phyloP scores from a whole-genome alignment of 257 asterid genomes.

The Lycium ferocissimum region DNA sequence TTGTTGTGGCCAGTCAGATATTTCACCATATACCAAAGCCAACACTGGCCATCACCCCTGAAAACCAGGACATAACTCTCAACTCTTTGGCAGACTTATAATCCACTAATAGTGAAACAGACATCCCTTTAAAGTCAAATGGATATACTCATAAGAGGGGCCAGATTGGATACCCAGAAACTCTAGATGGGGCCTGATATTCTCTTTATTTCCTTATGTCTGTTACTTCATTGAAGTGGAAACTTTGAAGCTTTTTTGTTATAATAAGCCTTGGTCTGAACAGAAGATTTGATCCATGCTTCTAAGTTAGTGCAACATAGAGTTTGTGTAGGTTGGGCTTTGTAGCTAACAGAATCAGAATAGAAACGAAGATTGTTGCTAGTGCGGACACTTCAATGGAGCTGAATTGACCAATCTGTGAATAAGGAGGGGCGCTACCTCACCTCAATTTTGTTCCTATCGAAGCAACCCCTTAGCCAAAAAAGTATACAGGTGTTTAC shows the following conservation, averaged over 20 bases:
- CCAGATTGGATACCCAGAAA: background rate
- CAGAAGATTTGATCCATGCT: background rate
- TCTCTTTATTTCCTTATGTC: background rate
- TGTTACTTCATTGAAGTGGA: background rate
- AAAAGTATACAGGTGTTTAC: background rate
- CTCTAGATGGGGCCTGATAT: background rate
- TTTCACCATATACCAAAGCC: background rate
- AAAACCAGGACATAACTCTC: background rate
- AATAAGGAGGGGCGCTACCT: background rate
- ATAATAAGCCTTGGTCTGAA: background rate
- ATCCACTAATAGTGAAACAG: background rate
- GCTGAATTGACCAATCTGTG: background rate
- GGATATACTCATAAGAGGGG: background rate
- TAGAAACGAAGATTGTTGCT: background rate
- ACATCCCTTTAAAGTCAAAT: background rate
- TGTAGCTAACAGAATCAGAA: background rate
- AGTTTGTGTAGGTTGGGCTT: background rate
- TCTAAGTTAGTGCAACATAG: background rate
- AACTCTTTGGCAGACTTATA: background rate
- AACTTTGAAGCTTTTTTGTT: background rate
- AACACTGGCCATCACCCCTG: background rate
- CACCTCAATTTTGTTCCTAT: background rate
- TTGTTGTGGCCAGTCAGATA: background rate
- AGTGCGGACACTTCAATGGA: background rate
- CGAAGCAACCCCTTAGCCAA: background rate